These are phyloP conservation scores for Trichoderma erinaceum DNA, from an alignment of 495 filamentous ascomycete genomes.

Conservation along the genomic window DNA sequence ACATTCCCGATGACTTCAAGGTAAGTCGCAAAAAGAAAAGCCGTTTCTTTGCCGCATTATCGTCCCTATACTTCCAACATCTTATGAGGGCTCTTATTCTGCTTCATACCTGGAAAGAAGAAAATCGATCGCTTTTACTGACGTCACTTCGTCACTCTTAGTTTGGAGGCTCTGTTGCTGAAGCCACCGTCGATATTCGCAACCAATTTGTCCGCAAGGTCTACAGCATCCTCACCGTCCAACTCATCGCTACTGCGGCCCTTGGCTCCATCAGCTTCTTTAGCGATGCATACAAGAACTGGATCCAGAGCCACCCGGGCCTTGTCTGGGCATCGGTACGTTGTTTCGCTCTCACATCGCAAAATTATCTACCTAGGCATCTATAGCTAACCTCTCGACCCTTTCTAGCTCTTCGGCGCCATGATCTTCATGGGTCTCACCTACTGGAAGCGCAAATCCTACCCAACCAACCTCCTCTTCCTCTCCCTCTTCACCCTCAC, in stretches of 20 bases:
- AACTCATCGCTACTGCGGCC: constrained; percentile 76
- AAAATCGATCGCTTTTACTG: neutral
- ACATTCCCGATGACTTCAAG: constrained; percentile 97
- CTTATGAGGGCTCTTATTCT: neutral
- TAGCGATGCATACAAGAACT: constrained; percentile 68
- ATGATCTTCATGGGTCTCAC: constrained; percentile 80
- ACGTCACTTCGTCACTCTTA: constrained; percentile 24
- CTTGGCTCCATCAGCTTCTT: constrained; percentile 82
- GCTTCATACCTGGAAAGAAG: neutral
- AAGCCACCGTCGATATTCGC: constrained; percentile 89
- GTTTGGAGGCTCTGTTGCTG: constrained; percentile 86
- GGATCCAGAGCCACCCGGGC: constrained; percentile 80
- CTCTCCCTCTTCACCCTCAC: constrained; percentile 83
- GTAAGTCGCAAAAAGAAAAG: constrained; percentile 31
- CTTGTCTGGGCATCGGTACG: constrained; percentile 71
- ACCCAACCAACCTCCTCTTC: constrained; percentile 92
- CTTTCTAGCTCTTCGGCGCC: constrained; percentile 57
- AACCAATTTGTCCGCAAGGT: constrained; percentile 96
- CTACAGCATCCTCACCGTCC: constrained; percentile 58
- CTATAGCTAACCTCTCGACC: constrained; percentile 16
- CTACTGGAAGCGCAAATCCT: constrained; percentile 97
- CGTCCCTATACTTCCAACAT: neutral
- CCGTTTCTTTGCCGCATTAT: neutral
- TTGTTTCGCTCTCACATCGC: constrained; percentile 21
- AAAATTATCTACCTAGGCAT: constrained; percentile 20